Conservation (phyloP, 1,284 basidiomycete genomes). For the Lentinus polychrous region DNA sequence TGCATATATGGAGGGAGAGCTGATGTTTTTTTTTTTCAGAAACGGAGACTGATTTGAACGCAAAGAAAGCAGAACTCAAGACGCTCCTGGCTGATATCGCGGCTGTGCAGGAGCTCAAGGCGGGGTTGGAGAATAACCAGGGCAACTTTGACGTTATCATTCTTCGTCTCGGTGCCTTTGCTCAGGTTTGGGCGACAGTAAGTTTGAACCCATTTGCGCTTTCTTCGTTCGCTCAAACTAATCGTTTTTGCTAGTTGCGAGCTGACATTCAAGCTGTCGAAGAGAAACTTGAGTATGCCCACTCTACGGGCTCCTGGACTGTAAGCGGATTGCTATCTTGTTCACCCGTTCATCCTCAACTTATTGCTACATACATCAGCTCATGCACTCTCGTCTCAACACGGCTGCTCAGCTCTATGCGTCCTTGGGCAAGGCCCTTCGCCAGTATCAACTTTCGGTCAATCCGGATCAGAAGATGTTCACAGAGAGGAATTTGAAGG, state of each 20-base stretch:
- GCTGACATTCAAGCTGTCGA: constrained; percentile 2
- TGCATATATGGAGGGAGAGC: too few relatives aligned
- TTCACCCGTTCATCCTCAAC: too few relatives aligned
- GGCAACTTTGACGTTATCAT: constrained; percentile 2
- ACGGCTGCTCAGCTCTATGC: constrained; percentile 4
- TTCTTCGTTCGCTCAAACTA: too few relatives aligned
- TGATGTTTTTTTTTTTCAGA: too few relatives aligned
- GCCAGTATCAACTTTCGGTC: background rate
- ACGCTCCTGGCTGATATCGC: background rate
- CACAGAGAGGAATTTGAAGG: too few relatives aligned
- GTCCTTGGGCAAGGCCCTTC: background rate
- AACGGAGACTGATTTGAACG: too few relatives aligned
- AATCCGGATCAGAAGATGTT: background rate
- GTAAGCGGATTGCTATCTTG: background rate
- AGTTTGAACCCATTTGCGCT: too few relatives aligned
- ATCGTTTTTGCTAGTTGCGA: too few relatives aligned
- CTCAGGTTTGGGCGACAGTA: too few relatives aligned
- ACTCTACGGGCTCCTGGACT: background rate
- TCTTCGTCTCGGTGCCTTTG: too few relatives aligned
- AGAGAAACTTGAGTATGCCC: constrained; percentile 2
- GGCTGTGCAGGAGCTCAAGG: constrained; percentile 3
- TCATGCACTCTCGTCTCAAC: background rate
- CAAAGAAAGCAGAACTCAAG: too few relatives aligned
- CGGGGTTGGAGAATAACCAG: background rate
- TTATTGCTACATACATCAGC: background rate